These are phyloP conservation scores for Fusarium proliferatum DNA, from an alignment of 2,329 filamentous ascomycete genomes.

Conservation along the genomic window DNA sequence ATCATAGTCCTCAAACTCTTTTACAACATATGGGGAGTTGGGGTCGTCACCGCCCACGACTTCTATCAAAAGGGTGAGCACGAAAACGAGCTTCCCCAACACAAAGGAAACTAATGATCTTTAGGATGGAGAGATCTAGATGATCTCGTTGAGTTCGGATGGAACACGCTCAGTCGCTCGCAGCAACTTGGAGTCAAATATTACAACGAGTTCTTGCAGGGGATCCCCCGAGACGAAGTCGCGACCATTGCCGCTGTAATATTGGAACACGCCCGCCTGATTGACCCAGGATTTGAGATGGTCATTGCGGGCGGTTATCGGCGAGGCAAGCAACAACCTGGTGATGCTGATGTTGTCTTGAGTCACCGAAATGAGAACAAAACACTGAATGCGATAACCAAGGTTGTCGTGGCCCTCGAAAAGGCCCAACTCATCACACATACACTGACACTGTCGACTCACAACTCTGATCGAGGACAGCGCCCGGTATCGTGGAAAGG, in stretches of 20 bases:
- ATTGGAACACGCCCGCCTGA: slow-evolving; percentile 71
- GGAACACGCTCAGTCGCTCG: slow-evolving; percentile 77
- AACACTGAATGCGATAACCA: slow-evolving; percentile 76
- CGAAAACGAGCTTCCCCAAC: not conserved
- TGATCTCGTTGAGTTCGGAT: slow-evolving; percentile 86
- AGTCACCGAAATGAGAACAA: slow-evolving; percentile 78
- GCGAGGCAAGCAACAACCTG: slow-evolving; percentile 76
- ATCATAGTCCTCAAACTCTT: slow-evolving; percentile 76
- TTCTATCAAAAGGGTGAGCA: slow-evolving; percentile 74
- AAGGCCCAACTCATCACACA: slow-evolving; percentile 79
- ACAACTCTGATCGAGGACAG: slow-evolving; percentile 79
- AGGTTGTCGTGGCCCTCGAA: slow-evolving; percentile 79
- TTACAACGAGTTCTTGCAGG: slow-evolving; percentile 83
- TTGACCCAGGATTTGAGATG: slow-evolving; percentile 67
- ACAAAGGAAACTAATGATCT: slow-evolving; percentile 2
- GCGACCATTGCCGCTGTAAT: slow-evolving; percentile 74
- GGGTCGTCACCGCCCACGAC: slow-evolving; percentile 79
- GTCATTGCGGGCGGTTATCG: slow-evolving; percentile 83
- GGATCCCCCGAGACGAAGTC: slow-evolving; percentile 79
- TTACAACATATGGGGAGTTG: slow-evolving; percentile 93
- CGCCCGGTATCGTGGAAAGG: slow-evolving; percentile 65
- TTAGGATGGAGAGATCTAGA: slow-evolving; percentile 83
- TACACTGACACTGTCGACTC: slow-evolving; percentile 76
- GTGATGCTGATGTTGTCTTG: slow-evolving; percentile 89
- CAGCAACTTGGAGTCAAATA: slow-evolving; percentile 96